Evolutionary conservation across 2,329 filamentous ascomycete genomes (phyloP), one percentile per base, ranked within the genome.

Genomic region (Cytospora leucostoma): DNA sequence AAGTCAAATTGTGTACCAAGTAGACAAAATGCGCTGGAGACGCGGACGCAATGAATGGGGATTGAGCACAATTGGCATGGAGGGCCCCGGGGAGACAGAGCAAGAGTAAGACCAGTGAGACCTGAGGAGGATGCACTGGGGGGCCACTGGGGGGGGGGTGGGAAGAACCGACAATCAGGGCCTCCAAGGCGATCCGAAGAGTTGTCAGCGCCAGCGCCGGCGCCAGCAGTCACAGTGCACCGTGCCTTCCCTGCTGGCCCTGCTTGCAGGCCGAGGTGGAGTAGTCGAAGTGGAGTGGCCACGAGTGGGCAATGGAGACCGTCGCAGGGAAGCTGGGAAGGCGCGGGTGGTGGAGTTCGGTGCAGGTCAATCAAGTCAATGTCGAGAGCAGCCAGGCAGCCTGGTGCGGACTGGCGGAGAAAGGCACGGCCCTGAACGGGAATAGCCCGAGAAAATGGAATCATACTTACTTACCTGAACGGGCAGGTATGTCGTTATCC

Each of bases 401-500:
- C n/a, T n/a, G n/a, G n/a, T n/a, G 44, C 44, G 44, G 44, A 10
- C 12, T 47, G 32, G 58, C 58, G 58, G 58, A 55, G 58, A 47
- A 54, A 35, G 58, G 38, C 44, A n/a, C n/a, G 34, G 21, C 61
- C 47, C 37, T 51, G 34, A 62, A 52, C 19, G 34, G 54, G 40
- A 37, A 37, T 53, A 58, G 61, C 32, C 15, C 55, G 37, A 44
- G 32, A 27, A 59, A 17, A 6, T 37, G n/a, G 35, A 37, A n/a
- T 38, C 21, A 35, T 54, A 40, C 59, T 57, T 54, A 40, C 59
- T 57, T 59, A 56, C 61, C 61, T 33, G 35, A 59, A 59, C 27
- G 49, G 49, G 61, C 54, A 62, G 61, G 61, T 58, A 49, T n/a
- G 54, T 59, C 49, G 51, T 34, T 55, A 44, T 49, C 51, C 59